Evolutionary conservation across 2,329 filamentous ascomycete genomes (phyloP), one percentile per base, ranked within the genome.

Genomic region (Clonostachys sp.): DNA sequence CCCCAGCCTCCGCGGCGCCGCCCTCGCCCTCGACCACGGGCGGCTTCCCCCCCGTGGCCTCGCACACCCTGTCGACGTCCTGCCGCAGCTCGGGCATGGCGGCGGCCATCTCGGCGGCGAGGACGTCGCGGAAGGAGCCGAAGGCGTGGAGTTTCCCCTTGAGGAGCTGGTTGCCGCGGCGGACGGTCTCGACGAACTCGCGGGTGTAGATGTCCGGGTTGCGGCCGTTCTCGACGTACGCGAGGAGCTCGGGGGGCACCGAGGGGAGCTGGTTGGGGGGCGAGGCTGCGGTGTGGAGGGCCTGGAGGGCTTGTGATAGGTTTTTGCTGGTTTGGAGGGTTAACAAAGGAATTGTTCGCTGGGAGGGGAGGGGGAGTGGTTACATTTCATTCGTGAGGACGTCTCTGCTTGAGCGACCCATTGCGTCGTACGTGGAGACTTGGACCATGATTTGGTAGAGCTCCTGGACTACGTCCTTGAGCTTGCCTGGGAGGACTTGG

Each of bases 151-250:
- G 71, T 71, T 86, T 87, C 47, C 84, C 84, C 56, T 77, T 74
- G 70, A 84, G 75, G 51, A 84, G 68, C 72, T 87, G 84, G 68
- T 87, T 87, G 39, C 77, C 73, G 42, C 82, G 72, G 47, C 83
- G 70, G 20, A 84, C 82, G 45, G 84, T 72, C 76, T 87, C 84
- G 58, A 87, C 83, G 57, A 87, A 87, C 69, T 87, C 84, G 58
- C 84, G 75, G 47, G 84, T 87, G 72, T 87, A 87, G 56, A 87
- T 87, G 65, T 87, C 84, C 3, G 84, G 84, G 69, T 87, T 87
- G 45, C 84, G 81, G 41, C 84, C 83, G 60, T 81, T 80, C 63
- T 87, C 83, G 57, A 87, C 83, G 67, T 87, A 87, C 59, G 81
- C 72, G 50, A 86, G 73, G 12, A 87, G 74, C 57, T 86, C 82